Conservation (phyloP, 345 rosid species). For the Euclidium syriacum region DNA sequence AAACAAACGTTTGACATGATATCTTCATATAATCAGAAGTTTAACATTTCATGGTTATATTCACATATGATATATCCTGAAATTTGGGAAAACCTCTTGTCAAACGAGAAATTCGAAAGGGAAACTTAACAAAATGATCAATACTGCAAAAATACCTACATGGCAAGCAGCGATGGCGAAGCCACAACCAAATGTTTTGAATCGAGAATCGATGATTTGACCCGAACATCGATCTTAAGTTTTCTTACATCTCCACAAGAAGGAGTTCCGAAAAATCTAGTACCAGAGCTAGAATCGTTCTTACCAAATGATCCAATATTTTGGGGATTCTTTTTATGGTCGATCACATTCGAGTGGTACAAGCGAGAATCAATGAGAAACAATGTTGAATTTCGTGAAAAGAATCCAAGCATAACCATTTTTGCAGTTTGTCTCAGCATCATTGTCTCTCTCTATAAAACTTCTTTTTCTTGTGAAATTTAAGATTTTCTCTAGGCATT, state of each 20-base stretch:
- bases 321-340: conserved; percentile 74
- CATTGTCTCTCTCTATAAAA: too few relatives aligned
- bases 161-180: conserved; percentile 86
- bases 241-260: conserved; percentile 89
- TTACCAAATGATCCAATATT: conserved; percentile 82
- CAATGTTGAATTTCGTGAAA: neutral
- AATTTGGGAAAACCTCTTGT: too few relatives aligned
- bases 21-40: too few relatives aligned
- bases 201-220: conserved; percentile 66
- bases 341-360: conserved; percentile 76
- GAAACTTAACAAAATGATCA: too few relatives aligned
- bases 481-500: neutral
- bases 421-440: conserved; percentile 42
- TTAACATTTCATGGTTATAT: too few relatives aligned
- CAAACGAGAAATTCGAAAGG: too few relatives aligned
- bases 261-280: conserved; percentile 85
- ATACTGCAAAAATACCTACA: conserved; percentile 47
- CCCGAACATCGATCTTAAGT: conserved; percentile 67
- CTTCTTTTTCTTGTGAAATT: neutral
- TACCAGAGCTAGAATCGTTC: conserved; percentile 65
- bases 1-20: too few relatives aligned
- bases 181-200: conserved; percentile 88
- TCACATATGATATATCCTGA: too few relatives aligned
- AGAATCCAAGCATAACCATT: conserved; percentile 31
- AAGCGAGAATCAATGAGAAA: conserved; percentile 36